phyloP scores from a whole-genome alignment of 306 rosid genomes.

The Cicer cuneatum region DNA sequence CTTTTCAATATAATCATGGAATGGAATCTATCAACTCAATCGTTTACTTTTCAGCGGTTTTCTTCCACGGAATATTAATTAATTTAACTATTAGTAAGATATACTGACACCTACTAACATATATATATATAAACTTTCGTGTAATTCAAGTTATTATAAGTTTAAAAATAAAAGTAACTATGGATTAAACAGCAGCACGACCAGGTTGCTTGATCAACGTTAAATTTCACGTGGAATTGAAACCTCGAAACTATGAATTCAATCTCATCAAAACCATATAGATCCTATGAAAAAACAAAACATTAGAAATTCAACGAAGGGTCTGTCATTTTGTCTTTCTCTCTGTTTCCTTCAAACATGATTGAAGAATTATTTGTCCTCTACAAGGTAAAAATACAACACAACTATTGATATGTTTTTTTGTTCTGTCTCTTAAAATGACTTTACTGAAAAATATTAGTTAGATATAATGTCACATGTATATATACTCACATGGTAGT shows the following conservation, averaged over 20 bases:
- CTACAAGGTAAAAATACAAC: constrained; percentile 40
- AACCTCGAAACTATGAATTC: constrained; percentile 37
- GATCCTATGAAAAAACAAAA: constrained; percentile 4
- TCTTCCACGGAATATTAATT: background rate
- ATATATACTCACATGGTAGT: background rate
- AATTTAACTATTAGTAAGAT: background rate
- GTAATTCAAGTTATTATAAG: constrained; percentile 26
- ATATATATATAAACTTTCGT: constrained; percentile 3
- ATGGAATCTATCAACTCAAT: background rate
- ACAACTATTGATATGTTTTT: constrained; percentile 1
- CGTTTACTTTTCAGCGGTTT: background rate
- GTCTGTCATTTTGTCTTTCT: constrained; percentile 35
- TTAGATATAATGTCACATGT: background rate
- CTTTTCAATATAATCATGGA: background rate
- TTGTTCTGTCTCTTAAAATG: constrained; percentile 3
- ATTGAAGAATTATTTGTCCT: constrained; percentile 32
- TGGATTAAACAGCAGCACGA: background rate
- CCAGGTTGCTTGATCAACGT: constrained; percentile 31
- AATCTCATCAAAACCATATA: constrained; percentile 19
- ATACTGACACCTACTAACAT: background rate
- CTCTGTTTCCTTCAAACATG: constrained; percentile 34
- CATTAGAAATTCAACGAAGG: constrained; percentile 25
- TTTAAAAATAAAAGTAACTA: background rate
- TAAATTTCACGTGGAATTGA: constrained; percentile 41
- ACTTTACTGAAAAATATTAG: background rate